These are phyloP conservation scores for Lagerstroemia speciosa DNA, from an alignment of 345 rosid genomes.

Conservation along the genomic window DNA sequence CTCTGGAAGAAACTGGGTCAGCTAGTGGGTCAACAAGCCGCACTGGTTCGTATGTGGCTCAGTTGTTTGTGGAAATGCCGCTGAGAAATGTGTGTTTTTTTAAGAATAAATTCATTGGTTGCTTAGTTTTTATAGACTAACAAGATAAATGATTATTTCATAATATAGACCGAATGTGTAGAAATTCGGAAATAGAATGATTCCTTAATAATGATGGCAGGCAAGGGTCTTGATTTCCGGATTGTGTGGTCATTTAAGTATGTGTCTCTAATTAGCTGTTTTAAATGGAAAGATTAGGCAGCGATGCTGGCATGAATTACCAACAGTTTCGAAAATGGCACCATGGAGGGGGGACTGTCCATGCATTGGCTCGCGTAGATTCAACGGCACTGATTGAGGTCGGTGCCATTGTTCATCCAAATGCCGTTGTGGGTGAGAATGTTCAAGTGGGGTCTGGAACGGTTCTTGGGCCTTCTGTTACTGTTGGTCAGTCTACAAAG, in stretches of 20 bases:
- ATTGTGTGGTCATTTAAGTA: background rate
- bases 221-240: background rate
- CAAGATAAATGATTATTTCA: background rate
- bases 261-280: background rate
- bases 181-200: background rate
- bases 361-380: conserved; percentile 47
- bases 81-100: background rate
- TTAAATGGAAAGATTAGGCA: conserved; percentile 24
- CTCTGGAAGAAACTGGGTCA: background rate
- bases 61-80: conserved; percentile 4
- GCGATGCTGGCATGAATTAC: conserved; percentile 9
- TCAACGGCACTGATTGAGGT: conserved; percentile 43
- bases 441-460: conserved; percentile 63
- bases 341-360: conserved; percentile 63
- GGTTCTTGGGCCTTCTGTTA: conserved; percentile 55
- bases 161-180: background rate
- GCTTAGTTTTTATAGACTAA: background rate
- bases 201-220: background rate
- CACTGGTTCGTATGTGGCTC: background rate
- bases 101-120: background rate
- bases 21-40: background rate
- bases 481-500: conserved; percentile 42
- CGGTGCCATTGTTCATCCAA: conserved; percentile 55
- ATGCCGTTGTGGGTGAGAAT: conserved; percentile 42
- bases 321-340: conserved; percentile 38